These are phyloP conservation scores for Pyrrhoderma lamaoense DNA, from an alignment of 1,284 basidiomycete species.

Conservation along the genomic window DNA sequence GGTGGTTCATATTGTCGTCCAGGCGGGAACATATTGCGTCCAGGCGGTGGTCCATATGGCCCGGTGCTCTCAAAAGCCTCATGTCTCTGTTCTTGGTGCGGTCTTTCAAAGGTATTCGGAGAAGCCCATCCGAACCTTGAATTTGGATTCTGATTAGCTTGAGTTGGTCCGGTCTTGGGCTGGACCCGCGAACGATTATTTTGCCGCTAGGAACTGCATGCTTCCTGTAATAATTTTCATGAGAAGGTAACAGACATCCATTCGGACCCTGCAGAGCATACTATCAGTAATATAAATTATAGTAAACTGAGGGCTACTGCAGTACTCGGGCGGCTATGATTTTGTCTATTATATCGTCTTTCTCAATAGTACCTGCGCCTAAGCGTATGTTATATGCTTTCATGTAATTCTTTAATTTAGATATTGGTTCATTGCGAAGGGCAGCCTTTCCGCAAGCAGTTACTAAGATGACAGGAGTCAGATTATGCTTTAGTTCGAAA, in stretches of 20 bases:
- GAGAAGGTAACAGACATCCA: constrained; percentile 46
- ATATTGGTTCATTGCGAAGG: constrained; percentile 46
- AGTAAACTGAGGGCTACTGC: not conserved
- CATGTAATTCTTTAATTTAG: constrained; percentile 60
- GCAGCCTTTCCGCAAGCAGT: constrained; percentile 55
- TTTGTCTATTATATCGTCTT: constrained; percentile 64
- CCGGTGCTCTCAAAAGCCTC: no score
- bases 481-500: not conserved
- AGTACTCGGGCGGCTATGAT: constrained; percentile 52
- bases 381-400: constrained; percentile 59
- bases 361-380: constrained; percentile 51
- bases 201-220: constrained; percentile 55
- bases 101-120: constrained; percentile 11
- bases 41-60: no score
- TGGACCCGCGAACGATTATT: constrained; percentile 42
- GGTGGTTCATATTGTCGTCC: no score
- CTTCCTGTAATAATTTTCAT: constrained; percentile 56
- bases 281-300: not conserved
- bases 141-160: constrained; percentile 19
- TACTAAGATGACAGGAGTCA: constrained; percentile 34
- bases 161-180: constrained; percentile 36
- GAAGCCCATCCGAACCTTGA: constrained; percentile 3
- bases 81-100: not conserved
- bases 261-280: constrained; percentile 33
- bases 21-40: no score